phyloP scores from a whole-genome alignment of 176 grass and related monocot species.

The Zoysia pacifica region DNA sequence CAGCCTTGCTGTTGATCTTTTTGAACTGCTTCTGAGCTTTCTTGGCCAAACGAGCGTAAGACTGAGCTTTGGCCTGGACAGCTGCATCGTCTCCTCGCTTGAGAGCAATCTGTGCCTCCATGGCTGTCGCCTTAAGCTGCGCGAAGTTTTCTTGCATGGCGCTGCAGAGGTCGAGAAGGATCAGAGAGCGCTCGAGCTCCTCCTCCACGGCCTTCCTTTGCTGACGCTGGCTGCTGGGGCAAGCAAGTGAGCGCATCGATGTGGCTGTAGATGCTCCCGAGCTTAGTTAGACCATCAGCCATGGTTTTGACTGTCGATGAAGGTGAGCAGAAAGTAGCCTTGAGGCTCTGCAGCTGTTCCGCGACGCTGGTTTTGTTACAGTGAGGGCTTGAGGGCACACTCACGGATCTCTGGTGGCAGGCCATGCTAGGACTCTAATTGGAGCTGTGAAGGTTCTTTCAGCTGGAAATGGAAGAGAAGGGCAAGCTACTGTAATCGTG shows the following conservation, averaged over 20 bases:
- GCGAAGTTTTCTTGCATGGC: constrained; percentile 39
- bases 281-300: background rate
- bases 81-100: constrained; percentile 31
- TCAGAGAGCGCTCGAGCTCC: constrained; percentile 48
- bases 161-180: constrained; percentile 51
- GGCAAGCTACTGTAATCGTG: constrained; percentile 9
- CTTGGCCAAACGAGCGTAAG: background rate
- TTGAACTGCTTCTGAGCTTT: constrained; percentile 42
- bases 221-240: background rate
- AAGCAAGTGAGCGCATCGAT: background rate
- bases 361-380: background rate
- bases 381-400: constrained; percentile 25
- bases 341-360: constrained; percentile 27
- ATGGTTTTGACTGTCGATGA: background rate
- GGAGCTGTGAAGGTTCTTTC: background rate
- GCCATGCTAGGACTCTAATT: constrained; percentile 27
- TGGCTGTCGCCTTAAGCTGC: constrained; percentile 34
- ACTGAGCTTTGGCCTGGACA: constrained; percentile 31
- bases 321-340: background rate
- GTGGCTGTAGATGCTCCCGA: background rate
- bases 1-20: background rate
- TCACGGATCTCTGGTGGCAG: constrained; percentile 31
- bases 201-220: constrained; percentile 41
- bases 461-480: background rate
- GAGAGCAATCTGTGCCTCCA: constrained; percentile 35